These are phyloP conservation scores for Geotrichum aggregatum DNA, from an alignment of 1,139 yeast genomes.

Conservation along the genomic window DNA sequence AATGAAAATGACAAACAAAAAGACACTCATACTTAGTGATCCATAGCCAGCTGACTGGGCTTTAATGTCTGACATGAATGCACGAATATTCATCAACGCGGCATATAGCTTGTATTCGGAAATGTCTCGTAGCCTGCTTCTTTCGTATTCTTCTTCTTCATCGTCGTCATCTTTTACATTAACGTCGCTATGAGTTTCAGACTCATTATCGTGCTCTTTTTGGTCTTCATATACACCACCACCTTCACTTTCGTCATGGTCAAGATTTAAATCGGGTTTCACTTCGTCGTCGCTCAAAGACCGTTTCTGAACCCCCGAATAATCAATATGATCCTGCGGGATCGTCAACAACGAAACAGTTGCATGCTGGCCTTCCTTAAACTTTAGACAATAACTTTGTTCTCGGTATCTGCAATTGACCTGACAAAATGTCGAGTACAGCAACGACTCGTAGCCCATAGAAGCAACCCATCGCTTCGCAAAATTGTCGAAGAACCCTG, in stretches of 20 bases:
- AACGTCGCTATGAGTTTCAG: too few relatives aligned
- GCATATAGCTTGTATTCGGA: slow-evolving; percentile 3
- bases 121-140: slow-evolving; percentile 4
- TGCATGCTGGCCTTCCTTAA: slow-evolving; percentile 19
- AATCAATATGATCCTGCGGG: slow-evolving; percentile 7
- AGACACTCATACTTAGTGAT: neutral
- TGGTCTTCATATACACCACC: slow-evolving; percentile 7
- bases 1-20: too few relatives aligned
- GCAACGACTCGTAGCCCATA: slow-evolving; percentile 26
- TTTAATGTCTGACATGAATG: slow-evolving; percentile 9
- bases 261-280: too few relatives aligned
- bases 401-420: slow-evolving; percentile 26
- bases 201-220: too few relatives aligned
- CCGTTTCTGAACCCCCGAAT: neutral
- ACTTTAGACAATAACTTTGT: slow-evolving; percentile 28
- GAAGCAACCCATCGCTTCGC: slow-evolving; percentile 29
- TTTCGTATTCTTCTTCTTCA: too few relatives aligned
- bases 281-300: neutral
- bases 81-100: slow-evolving; percentile 5
- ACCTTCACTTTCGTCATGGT: too few relatives aligned
- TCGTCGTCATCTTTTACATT: too few relatives aligned
- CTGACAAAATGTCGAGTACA: slow-evolving; percentile 30
- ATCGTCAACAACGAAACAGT: slow-evolving; percentile 15
- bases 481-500: slow-evolving; percentile 29
- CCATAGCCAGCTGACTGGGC: slow-evolving; percentile 3